Conservation (phyloP, 768 basidiomycete species). For the Megacollybia marginata region DNA sequence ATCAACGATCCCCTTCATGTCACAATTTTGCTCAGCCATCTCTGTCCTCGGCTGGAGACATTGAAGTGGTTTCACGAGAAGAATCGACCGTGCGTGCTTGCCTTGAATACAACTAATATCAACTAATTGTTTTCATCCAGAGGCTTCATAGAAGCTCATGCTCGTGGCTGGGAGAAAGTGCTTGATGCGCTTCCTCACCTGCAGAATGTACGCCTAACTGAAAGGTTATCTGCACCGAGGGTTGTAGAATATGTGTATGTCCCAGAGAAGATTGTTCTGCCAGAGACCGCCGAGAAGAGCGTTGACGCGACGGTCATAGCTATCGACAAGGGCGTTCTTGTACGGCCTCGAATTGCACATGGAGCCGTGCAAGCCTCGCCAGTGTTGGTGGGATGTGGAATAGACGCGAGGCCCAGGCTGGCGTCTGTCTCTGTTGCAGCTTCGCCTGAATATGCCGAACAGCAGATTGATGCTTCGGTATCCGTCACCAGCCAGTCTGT, state of each 20-base stretch:
- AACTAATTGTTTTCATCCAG: too few relatives aligned
- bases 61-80: slow-evolving; percentile 77
- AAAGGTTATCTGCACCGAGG: slow-evolving; percentile 39
- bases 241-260: slow-evolving; percentile 10
- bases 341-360: slow-evolving; percentile 26
- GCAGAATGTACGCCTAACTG: slow-evolving; percentile 56
- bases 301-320: slow-evolving; percentile 41
- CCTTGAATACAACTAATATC: too few relatives aligned
- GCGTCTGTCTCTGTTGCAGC: slow-evolving; percentile 45
- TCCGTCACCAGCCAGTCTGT: slow-evolving; percentile 4
- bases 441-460: slow-evolving; percentile 36
- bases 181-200: slow-evolving; percentile 66
- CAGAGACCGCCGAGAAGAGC: slow-evolving; percentile 36
- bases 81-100: slow-evolving; percentile 36
- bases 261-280: neutral
- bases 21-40: slow-evolving; percentile 68
- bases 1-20: slow-evolving; percentile 61
- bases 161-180: slow-evolving; percentile 61
- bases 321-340: slow-evolving; percentile 33
- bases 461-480: slow-evolving; percentile 38
- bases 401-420: slow-evolving; percentile 31
- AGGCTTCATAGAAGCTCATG: slow-evolving; percentile 60
- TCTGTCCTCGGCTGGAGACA: slow-evolving; percentile 62
- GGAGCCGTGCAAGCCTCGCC: slow-evolving; percentile 30
- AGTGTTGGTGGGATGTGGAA: slow-evolving; percentile 24